phyloP scores from a whole-genome alignment of 2,329 filamentous ascomycete species.

The Cordyceps tenuipes region DNA sequence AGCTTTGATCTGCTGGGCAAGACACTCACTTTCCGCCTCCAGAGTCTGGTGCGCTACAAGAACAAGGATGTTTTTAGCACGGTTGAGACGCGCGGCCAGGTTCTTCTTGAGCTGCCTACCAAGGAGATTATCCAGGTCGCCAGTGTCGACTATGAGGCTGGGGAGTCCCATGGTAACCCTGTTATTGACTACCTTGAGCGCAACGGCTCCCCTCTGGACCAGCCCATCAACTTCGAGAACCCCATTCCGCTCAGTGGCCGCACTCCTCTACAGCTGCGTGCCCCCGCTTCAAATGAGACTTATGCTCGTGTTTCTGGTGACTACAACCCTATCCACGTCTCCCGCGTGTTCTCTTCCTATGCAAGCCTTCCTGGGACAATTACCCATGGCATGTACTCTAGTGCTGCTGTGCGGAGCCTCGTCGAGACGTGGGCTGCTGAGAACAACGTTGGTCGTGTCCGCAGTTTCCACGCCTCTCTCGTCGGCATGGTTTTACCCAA shows the following conservation, averaged over 20 bases:
- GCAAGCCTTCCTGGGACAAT: conserved; percentile 95
- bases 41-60: conserved; percentile 89
- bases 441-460: conserved; percentile 94
- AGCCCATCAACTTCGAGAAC: conserved; percentile 96
- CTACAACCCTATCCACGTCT: conserved; percentile 98
- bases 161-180: conserved; percentile 86
- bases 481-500: conserved; percentile 99
- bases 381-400: conserved; percentile 99
- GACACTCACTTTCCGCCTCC: conserved; percentile 90
- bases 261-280: conserved; percentile 77
- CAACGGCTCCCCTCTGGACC: conserved; percentile 85
- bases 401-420: conserved; percentile 86
- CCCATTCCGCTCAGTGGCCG: conserved; percentile 91
- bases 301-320: conserved; percentile 97
- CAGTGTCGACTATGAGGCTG: conserved; percentile 92
- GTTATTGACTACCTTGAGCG: conserved; percentile 94
- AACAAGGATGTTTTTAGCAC: conserved; percentile 86
- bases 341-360: conserved; percentile 90
- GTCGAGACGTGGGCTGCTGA: conserved; percentile 99
- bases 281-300: conserved; percentile 92
- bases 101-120: conserved; percentile 85
- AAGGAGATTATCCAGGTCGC: conserved; percentile 97
- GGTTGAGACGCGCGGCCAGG: conserved; percentile 86
- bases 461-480: conserved; percentile 92
- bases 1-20: conserved; percentile 85